Evolutionary conservation across 768 basidiomycete genomes (phyloP), one percentile per base, ranked within the genome.

Genomic region (Pisolithus albus): DNA sequence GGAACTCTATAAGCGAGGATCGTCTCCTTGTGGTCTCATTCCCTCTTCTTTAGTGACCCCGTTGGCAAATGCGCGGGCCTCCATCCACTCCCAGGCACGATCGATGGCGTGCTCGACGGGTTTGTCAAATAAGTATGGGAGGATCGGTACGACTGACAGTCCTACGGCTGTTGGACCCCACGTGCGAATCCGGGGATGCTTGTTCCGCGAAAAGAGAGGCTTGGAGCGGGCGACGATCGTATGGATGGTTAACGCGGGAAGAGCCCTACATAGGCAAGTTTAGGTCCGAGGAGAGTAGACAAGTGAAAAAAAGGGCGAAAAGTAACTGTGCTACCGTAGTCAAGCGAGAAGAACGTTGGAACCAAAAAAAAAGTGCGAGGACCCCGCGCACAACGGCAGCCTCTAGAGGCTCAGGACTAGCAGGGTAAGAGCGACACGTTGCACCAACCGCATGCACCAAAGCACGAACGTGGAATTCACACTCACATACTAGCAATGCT

Each of bases 181-280:
- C 0, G 75, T 66, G 63, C 79, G 82, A 28, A 88, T 55, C 39
- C 78, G 75, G 8, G 75, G 74, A 60, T 78, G 86, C 51, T 77
- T 68, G 30, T 73, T 75, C 51, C 81, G 81, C 41, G 66, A 72
- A 19, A 88, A 87, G 2, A 79, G 78, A 52, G 80, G 82, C 61
- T 82, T 82, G 2, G 86, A 77, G 61, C 88, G 83, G 26, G 77
- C 79, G 43, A 92, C 89, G 5, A 85, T 79, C 1, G 86, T 86
- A 63, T 92, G 89, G 50, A 92, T 91, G 1, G 89, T 92, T 52
- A 92, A 76, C 0, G 88, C 88, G 2, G 88, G 88, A 18, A 90
- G 76, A 5, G 82, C 87, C 87, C 87, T 89, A 57, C 21, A 28
- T 43, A 34, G 26, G 36, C 21, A 34, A 53, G n/a, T 8, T 26